Evolutionary conservation across 2,329 filamentous ascomycete genomes (phyloP).

Genomic region (Remersonia thermophila): DNA sequence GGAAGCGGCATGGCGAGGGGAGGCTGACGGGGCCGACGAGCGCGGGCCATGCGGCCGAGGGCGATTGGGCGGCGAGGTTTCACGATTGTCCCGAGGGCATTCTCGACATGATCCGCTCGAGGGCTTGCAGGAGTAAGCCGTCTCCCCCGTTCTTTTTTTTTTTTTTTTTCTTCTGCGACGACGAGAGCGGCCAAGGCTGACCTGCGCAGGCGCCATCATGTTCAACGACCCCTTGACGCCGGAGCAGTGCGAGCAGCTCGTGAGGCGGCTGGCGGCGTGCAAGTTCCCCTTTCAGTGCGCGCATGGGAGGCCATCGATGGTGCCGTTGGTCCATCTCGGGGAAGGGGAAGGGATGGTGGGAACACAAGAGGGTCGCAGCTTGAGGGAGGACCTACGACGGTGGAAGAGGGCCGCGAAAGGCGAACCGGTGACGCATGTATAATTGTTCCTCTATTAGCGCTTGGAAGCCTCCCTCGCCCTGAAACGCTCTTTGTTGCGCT

Average conservation of each 20-base stretch:
- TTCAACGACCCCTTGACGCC: constrained; percentile 60
- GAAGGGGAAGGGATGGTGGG: neutral
- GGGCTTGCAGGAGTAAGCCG: constrained; percentile 60
- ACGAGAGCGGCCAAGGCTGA: constrained; percentile 1
- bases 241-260: constrained; percentile 45
- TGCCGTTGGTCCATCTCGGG: constrained; percentile 46
- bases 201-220: constrained; percentile 53
- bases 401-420: too few relatives aligned
- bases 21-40: neutral
- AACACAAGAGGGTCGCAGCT: too few relatives aligned
- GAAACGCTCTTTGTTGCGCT: too few relatives aligned
- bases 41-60: constrained; percentile 1
- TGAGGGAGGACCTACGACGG: too few relatives aligned
- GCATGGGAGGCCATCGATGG: constrained; percentile 59
- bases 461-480: too few relatives aligned
- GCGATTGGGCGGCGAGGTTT: constrained; percentile 49
- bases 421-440: too few relatives aligned
- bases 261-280: constrained; percentile 47
- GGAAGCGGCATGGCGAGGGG: constrained; percentile 44
- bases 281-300: constrained; percentile 74
- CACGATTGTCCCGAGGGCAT: constrained; percentile 62
- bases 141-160: too few relatives aligned
- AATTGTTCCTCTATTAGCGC: too few relatives aligned
- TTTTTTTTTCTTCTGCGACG: rapidly evolving
- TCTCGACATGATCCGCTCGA: constrained; percentile 62